Percentiles rank a stretch among this genome's conserved stretches.
phyloP scores from a whole-genome alignment of 192 early-diverging fungal species.

The Entomortierella lignicola region DNA sequence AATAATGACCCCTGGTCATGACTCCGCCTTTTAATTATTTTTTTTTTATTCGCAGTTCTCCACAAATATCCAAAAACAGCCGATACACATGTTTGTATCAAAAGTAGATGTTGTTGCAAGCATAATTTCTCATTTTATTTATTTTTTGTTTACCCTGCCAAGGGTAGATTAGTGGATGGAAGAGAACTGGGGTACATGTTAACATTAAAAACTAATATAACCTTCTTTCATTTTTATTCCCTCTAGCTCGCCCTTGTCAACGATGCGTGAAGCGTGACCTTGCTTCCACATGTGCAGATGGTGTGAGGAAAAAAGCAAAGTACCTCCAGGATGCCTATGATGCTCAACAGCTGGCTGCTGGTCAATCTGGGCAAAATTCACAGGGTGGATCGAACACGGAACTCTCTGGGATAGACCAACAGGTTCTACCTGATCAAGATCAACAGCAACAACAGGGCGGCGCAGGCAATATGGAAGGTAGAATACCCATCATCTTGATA shows the following conservation, averaged over 20 bases:
- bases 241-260: conserved; percentile 81
- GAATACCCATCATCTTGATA: background rate
- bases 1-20: background rate
- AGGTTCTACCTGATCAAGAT: conserved; percentile 28
- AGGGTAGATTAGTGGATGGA: background rate
- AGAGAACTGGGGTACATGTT: background rate
- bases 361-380: conserved; percentile 20
- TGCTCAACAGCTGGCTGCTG: conserved; percentile 44
- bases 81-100: conserved; percentile 35
- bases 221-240: background rate
- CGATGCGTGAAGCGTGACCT: conserved; percentile 89
- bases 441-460: conserved; percentile 25
- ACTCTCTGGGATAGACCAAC: conserved; percentile 10
- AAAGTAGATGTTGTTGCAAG: conserved; percentile 14
- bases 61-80: background rate
- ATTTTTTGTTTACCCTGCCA: background rate
- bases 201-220: background rate
- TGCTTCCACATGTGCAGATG: conserved; percentile 81
- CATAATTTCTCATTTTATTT: background rate
- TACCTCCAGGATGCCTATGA: conserved; percentile 80
- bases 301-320: conserved; percentile 91
- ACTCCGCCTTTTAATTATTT: background rate
- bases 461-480: conserved; percentile 29
- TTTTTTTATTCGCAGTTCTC: conserved; percentile 3
- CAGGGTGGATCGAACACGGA: conserved; percentile 18